Evolutionary conservation across 116 monocot genomes (phyloP).

Genomic region (Cymodocea nodosa): DNA sequence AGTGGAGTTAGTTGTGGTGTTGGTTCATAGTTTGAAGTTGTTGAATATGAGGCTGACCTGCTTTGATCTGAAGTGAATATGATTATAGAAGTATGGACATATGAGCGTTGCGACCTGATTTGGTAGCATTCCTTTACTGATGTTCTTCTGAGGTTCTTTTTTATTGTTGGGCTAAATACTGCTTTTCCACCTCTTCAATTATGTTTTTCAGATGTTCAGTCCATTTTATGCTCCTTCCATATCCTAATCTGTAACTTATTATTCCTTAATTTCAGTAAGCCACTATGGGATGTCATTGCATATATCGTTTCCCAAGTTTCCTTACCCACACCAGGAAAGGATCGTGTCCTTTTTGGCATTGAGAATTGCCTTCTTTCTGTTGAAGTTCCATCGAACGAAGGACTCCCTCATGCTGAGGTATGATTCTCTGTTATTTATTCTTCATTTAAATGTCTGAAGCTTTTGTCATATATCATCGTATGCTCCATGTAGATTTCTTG

Average conservation of each 20-base stretch:
- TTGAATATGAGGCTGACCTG: too few species aligned
- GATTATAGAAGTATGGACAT: too few species aligned
- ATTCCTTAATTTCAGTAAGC: conserved; percentile 53
- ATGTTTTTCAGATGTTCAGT: neutral
- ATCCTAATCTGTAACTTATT: conserved; percentile 3
- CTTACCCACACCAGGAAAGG: conserved; percentile 88
- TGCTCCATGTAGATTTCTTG: neutral
- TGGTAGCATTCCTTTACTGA: too few species aligned
- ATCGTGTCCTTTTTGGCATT: conserved; percentile 78
- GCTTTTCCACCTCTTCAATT: too few species aligned
- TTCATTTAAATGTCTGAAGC: neutral
- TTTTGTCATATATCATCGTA: conserved; percentile 1
- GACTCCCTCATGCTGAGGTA: conserved; percentile 98
- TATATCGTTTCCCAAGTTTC: conserved; percentile 82
- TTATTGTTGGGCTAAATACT: too few species aligned
- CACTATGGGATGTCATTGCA: conserved; percentile 84
- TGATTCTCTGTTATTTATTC: neutral
- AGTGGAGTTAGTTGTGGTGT: neutral
- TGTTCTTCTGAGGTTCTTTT: too few species aligned
- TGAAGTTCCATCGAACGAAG: conserved; percentile 76
- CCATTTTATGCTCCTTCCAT: neutral
- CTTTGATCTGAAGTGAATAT: too few species aligned
- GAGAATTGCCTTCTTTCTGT: conserved; percentile 82
- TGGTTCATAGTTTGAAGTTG: too few species aligned
- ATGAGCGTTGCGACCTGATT: too few species aligned